Evolutionary conservation across 1,284 basidiomycete genomes (phyloP).

Genomic region (Ceratobasidium sp.): DNA sequence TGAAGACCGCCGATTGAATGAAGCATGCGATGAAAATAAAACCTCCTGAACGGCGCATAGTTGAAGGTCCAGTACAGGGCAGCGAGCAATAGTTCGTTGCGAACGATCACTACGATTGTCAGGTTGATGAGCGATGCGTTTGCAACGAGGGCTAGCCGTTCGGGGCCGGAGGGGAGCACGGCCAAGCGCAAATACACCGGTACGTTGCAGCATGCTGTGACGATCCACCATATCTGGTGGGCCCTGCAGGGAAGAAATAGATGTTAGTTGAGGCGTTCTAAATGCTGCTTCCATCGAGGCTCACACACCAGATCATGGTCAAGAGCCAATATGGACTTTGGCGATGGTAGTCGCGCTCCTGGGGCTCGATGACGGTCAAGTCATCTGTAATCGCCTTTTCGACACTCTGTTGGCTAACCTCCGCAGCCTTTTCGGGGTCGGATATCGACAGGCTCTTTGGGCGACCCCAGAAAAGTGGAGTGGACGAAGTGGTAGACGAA

Average conservation of each 20-base stretch:
- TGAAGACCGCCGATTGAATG: slow-evolving; percentile 36
- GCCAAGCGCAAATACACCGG: slow-evolving; percentile 27
- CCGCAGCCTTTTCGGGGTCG: slow-evolving; percentile 37
- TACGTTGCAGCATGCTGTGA: slow-evolving; percentile 20
- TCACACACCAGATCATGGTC: slow-evolving; percentile 32
- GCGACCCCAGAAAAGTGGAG: slow-evolving; percentile 25
- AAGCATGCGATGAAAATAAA: slow-evolving; percentile 31
- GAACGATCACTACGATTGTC: slow-evolving; percentile 29
- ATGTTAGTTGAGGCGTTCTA: neutral
- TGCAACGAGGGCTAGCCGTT: slow-evolving; percentile 21
- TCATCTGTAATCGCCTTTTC: slow-evolving; percentile 35
- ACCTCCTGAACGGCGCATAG: slow-evolving; percentile 22
- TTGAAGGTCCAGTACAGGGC: slow-evolving; percentile 21
- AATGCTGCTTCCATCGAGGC: neutral
- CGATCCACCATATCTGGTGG: slow-evolving; percentile 40
- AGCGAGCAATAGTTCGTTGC: slow-evolving; percentile 27
- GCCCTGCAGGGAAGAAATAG: slow-evolving; percentile 23
- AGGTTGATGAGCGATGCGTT: slow-evolving; percentile 35
- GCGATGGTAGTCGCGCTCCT: slow-evolving; percentile 39
- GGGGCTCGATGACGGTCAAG: slow-evolving; percentile 21
- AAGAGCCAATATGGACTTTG: slow-evolving; percentile 33
- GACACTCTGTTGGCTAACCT: slow-evolving; percentile 34
- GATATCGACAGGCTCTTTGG: slow-evolving; percentile 21
- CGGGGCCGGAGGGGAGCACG: slow-evolving; percentile 18
- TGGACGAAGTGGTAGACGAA: slow-evolving; percentile 25